Base-by-base conservation (phyloP, 2,329 filamentous ascomycete species). In the Fusarium anguioides region DNA sequence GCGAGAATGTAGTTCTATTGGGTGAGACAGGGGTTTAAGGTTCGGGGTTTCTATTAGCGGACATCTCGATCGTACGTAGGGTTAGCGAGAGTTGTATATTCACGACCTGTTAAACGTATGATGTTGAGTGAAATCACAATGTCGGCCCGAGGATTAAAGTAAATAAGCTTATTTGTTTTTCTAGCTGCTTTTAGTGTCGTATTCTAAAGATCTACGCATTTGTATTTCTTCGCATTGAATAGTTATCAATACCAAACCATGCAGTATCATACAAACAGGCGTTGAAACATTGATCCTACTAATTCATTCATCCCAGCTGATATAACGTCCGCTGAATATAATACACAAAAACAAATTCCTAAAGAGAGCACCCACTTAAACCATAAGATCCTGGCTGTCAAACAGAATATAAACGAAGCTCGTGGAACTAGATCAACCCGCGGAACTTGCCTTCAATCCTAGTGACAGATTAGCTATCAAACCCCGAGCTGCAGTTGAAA, bases 1-100 rank as follows among this genome's bases (percentile, higher is more conserved):
- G 61, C 21, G 31, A 48, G 39, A 37, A 36, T 55, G 50, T 68
- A 42, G 37, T 68, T 52, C 52, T 53, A 71, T 69, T 71, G 66
- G 69, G 53, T 20, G 7, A 41, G 48, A 29, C 24, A 51, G 39
- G 44, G 46, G 46, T 54, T 49, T 20, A 6, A 50, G 55, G 10
- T 33, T 27, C 15, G 23, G n/a, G 39, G 49, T 29, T n/a, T 15
- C n/a, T 40, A 37, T 51, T 66, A 54, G 57, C 52, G 57, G 60
- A 27, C 41, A 53, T 64, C 54, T 53, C 29, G 39, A 65, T 67
- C 46, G 41, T 40, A 40, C 56, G 40, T 47, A 57, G 21, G 42
- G 42, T n/a, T 40, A 26, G 23, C 14, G 15, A 31, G 29, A 33
- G 31, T 33, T 33, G 31, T 33, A 33, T 17, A 42, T 40, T 24